These are phyloP conservation scores for Betula pendula DNA, from an alignment of 306 rosid genomes.

Conservation along the genomic window DNA sequence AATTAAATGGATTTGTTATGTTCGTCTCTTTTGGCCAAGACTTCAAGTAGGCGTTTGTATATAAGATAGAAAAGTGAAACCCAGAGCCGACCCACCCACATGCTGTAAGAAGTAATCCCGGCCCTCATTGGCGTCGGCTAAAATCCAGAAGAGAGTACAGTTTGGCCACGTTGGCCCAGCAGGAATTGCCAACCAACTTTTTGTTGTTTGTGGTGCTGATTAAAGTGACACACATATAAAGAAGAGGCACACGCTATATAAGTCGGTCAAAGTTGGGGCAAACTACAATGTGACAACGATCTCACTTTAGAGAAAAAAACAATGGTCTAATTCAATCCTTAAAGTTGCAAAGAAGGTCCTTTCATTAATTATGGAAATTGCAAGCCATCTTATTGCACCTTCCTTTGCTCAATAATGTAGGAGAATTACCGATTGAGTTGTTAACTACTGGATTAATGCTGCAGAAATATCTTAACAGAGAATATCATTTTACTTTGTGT, in stretches of 20 bases:
- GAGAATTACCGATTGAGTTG: too few relatives aligned
- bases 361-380: too few relatives aligned
- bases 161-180: conserved; percentile 40
- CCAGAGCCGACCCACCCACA: conserved; percentile 13
- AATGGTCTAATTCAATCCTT: neutral
- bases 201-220: conserved; percentile 23
- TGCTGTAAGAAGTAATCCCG: conserved; percentile 15
- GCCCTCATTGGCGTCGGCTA: neutral
- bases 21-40: neutral
- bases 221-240: conserved; percentile 36
- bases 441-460: too few relatives aligned
- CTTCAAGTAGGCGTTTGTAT: neutral
- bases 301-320: conserved; percentile 6
- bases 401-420: too few relatives aligned
- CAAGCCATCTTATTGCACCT: neutral
- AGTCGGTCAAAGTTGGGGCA: conserved; percentile 28
- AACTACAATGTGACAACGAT: conserved; percentile 32
- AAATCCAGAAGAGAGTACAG: conserved; percentile 9
- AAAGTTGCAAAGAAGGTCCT: neutral
- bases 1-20: neutral
- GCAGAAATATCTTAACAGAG: too few relatives aligned
- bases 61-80: neutral
- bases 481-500: too few relatives aligned
- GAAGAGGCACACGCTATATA: conserved; percentile 11
- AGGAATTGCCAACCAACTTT: conserved; percentile 29